These are phyloP conservation scores for Diplocarpon mali DNA, from an alignment of 2,329 filamentous ascomycete genomes.

Conservation along the genomic window DNA sequence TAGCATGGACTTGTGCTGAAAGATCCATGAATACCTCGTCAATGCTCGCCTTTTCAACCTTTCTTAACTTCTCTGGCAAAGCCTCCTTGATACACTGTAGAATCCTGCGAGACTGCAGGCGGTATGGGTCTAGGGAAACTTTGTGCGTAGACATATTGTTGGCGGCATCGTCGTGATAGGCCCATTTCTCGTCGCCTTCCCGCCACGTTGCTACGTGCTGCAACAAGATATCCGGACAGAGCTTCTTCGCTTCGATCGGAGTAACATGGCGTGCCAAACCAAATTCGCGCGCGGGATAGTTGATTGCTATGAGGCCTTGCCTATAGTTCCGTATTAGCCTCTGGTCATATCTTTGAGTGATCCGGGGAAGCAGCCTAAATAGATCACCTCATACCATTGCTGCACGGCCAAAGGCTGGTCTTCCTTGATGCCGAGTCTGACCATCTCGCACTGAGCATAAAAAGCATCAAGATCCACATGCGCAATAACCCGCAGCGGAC, in stretches of 20 bases:
- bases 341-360: not conserved
- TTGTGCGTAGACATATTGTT: slow-evolving; percentile 79
- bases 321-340: slow-evolving; percentile 29
- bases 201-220: slow-evolving; percentile 95
- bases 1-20: slow-evolving; percentile 68
- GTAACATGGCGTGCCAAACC: slow-evolving; percentile 73
- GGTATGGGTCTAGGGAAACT: slow-evolving; percentile 87
- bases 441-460: slow-evolving; percentile 93
- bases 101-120: slow-evolving; percentile 74
- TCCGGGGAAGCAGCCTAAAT: not conserved
- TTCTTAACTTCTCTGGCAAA: slow-evolving; percentile 54
- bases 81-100: slow-evolving; percentile 65
- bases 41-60: slow-evolving; percentile 85
- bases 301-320: slow-evolving; percentile 90
- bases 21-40: slow-evolving; percentile 95
- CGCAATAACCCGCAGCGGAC: slow-evolving; percentile 74
- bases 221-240: slow-evolving; percentile 72
- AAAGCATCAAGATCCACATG: slow-evolving; percentile 97
- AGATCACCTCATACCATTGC: slow-evolving; percentile 54
- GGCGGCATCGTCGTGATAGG: slow-evolving; percentile 72
- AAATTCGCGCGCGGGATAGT: slow-evolving; percentile 78
- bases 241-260: slow-evolving; percentile 69
- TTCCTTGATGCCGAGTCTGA: slow-evolving; percentile 63
- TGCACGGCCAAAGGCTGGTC: slow-evolving; percentile 82
- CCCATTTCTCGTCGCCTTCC: slow-evolving; percentile 86